Evolutionary conservation across 306 rosid species (phyloP), one percentile per base, ranked within the genome.

Genomic region (Casuarina glauca): DNA sequence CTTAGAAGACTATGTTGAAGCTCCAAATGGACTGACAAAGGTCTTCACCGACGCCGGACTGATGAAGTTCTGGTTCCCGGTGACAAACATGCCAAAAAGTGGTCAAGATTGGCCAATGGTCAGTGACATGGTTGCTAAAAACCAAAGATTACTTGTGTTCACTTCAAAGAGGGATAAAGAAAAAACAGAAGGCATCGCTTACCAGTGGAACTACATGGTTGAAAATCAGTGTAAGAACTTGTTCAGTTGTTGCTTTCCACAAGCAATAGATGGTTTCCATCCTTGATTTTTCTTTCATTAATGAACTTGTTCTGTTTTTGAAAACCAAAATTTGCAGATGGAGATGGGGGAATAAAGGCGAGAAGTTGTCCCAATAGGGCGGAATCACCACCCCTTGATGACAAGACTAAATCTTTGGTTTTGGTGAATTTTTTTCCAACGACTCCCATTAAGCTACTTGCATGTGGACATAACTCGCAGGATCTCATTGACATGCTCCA

Each of bases 201-300:
- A 90, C 77, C 96, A 89, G 78, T 93, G 96, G 97, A 90, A 86
- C 74, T 94, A 89, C 88, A 93, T 93, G 94, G 94, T 93, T 74
- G 96, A 90, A 76, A 93, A 93, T 71, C 91, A 87, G 58, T 93
- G 97, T 93, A 88, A 84, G 87, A 39, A 82, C 32, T 17, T 32
- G 6, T 48, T 20, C 16, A 58, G 7, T 58, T 20, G 20, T 9
- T 58, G 20, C 8, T 26, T 57, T 8, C 19, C 10, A 0, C 19
- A 57, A 57, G n/a, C 10, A 17, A 57, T 57, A 0, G 19, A 5
- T 57, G 12, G 35, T 5, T 10, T 70, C 32, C 32, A 26, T 26
- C 32, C 32, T 26, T 26, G 32, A 26, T 26, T 26, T 26, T 26
- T 26, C 32, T 26, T 26, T 26, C 32, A 26, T 68, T 11, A 26